Evolutionary conservation across 2,329 filamentous ascomycete genomes (phyloP).

Genomic region (Daldinia eschscholtzii): DNA sequence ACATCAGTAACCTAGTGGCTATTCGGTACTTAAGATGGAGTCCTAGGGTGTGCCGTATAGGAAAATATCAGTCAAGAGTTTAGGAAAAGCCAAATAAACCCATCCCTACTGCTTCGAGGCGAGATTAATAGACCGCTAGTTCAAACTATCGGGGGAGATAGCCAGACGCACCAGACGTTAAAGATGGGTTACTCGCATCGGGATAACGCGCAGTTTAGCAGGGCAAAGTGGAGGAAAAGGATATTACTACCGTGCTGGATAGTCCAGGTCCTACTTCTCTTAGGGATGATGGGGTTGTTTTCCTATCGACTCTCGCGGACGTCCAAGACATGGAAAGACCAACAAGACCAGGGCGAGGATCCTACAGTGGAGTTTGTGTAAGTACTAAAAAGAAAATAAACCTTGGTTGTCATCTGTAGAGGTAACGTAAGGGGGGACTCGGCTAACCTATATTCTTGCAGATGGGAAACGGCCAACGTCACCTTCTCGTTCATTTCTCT

Average conservation of each 20-base stretch:
- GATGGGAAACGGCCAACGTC: conserved; percentile 68
- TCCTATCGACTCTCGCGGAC: conserved; percentile 65
- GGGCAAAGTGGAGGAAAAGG: conserved; percentile 63
- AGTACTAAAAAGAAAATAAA: conserved; percentile 46
- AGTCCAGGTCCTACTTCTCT: conserved; percentile 61
- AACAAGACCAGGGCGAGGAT: conserved; percentile 54
- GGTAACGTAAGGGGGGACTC: neutral
- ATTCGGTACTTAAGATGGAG: neutral
- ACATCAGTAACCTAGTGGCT: neutral
- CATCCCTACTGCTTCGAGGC: neutral
- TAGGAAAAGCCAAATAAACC: conserved; percentile 3
- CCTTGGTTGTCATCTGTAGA: neutral
- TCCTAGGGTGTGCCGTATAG: conserved; percentile 3
- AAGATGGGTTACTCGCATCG: conserved; percentile 59
- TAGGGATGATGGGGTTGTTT: conserved; percentile 65
- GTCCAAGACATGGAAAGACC: conserved; percentile 58
- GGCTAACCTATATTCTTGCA: conserved; percentile 46
- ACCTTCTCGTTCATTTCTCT: conserved; percentile 62
- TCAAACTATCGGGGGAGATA: conserved; percentile 5
- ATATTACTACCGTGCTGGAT: conserved; percentile 65
- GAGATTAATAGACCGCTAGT: neutral
- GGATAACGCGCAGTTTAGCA: conserved; percentile 65
- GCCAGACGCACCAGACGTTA: neutral
- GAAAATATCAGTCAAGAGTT: conserved; percentile 12
- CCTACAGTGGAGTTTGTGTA: conserved; percentile 65